Evolutionary conservation across 2,329 filamentous ascomycete genomes (phyloP).

Genomic region (Calonectria ilicicola): DNA sequence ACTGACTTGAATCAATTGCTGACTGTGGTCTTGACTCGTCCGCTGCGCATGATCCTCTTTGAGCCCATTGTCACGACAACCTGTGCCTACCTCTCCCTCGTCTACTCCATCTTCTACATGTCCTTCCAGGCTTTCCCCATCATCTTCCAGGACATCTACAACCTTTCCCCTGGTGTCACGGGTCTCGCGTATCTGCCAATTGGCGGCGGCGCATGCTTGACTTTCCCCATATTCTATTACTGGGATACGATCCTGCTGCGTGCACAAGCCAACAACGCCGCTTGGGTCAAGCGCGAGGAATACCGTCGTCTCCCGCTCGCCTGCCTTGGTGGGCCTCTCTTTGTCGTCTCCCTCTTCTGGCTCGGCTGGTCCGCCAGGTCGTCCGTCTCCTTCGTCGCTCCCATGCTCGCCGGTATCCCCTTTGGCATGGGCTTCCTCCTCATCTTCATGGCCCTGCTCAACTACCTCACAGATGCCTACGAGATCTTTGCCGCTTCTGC

Average conservation of each 20-base stretch:
- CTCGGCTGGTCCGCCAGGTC: conserved; percentile 69
- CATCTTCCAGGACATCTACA: conserved; percentile 74
- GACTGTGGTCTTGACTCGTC: conserved; percentile 78
- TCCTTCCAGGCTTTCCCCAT: conserved; percentile 82
- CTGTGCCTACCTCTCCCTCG: conserved; percentile 77
- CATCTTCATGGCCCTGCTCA: conserved; percentile 73
- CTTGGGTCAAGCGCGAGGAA: conserved; percentile 74
- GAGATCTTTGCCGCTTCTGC: conserved; percentile 77
- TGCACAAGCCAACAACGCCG: conserved; percentile 60
- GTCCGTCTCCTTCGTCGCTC: conserved; percentile 63
- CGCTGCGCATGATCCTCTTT: conserved; percentile 77
- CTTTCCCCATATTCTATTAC: conserved; percentile 70
- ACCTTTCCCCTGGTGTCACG: conserved; percentile 71
- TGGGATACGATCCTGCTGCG: conserved; percentile 72
- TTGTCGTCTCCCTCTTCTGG: conserved; percentile 68
- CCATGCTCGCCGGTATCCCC: conserved; percentile 69
- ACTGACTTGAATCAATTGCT: conserved; percentile 68
- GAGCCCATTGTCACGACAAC: conserved; percentile 81
- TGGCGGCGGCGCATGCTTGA: conserved; percentile 70
- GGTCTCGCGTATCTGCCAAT: conserved; percentile 79
- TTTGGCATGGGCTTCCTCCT: conserved; percentile 73
- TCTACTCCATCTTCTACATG: conserved; percentile 77
- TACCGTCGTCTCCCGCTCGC: conserved; percentile 79
- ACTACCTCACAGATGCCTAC: conserved; percentile 77
- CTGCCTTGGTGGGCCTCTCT: conserved; percentile 76